Conservation (phyloP, 176 grass and related monocot genomes). For the Rhynchospora pubera region DNA sequence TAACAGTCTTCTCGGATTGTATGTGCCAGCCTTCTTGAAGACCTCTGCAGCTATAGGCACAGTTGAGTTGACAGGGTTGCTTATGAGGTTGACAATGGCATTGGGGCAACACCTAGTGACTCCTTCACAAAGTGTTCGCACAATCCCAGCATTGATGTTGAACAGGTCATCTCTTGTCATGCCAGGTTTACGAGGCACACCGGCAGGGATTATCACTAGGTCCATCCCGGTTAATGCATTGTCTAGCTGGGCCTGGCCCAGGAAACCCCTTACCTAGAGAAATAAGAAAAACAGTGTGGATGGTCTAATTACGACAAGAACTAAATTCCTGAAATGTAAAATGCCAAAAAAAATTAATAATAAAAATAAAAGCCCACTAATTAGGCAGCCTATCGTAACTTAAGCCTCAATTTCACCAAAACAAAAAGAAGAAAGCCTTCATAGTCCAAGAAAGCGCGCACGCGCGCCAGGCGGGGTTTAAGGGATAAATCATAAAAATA, state of each 20-base stretch:
- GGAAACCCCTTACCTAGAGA: constrained; percentile 70
- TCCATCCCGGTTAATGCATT: constrained; percentile 82
- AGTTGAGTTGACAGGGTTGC: constrained; percentile 92
- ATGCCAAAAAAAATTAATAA: too few relatives aligned
- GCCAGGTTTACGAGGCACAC: constrained; percentile 77
- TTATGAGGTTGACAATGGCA: constrained; percentile 85
- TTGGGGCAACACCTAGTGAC: constrained; percentile 69
- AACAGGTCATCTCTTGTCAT: constrained; percentile 97
- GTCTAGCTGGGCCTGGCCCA: constrained; percentile 71
- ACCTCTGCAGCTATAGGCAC: constrained; percentile 83
- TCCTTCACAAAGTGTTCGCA: constrained; percentile 73
- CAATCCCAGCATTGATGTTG: constrained; percentile 94
- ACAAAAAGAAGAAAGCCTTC: too few relatives aligned
- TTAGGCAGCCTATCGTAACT: too few relatives aligned
- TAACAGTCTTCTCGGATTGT: constrained; percentile 63
- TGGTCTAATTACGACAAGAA: neutral
- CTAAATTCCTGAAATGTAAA: neutral
- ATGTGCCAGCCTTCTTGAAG: constrained; percentile 80
- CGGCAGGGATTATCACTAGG: constrained; percentile 84
- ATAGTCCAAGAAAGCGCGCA: too few relatives aligned
- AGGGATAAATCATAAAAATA: neutral
- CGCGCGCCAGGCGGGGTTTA: too few relatives aligned
- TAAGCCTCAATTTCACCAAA: neutral
- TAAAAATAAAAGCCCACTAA: neutral
- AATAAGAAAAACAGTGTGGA: constrained; percentile 1